Evolutionary conservation across 306 rosid species (phyloP).

Genomic region (Ormosia semicastrata): DNA sequence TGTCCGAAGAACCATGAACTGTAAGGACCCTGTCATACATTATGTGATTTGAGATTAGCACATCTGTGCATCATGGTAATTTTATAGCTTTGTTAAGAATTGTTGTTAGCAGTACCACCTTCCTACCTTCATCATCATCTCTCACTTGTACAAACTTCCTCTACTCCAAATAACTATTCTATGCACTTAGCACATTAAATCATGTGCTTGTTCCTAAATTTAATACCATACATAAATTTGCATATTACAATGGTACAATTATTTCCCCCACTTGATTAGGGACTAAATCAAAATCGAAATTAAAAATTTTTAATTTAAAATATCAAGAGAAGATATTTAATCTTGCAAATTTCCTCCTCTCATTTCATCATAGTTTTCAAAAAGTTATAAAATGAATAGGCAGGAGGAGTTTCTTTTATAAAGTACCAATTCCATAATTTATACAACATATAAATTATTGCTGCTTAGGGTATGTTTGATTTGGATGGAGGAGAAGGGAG

Average conservation of each 20-base stretch:
- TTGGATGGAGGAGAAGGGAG: not conserved
- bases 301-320: not conserved
- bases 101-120: not conserved
- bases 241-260: not conserved
- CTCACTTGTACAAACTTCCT: not conserved
- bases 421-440: not conserved
- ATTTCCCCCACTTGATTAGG: not conserved
- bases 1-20: conserved; percentile 75
- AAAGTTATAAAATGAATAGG: not conserved
- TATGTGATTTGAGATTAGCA: conserved; percentile 18
- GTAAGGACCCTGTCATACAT: conserved; percentile 64
- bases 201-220: not conserved
- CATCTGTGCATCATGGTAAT: not conserved
- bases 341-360: not conserved
- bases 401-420: not conserved
- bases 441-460: not conserved
- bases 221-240: not conserved
- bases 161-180: not conserved
- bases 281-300: not conserved
- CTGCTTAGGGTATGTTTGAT: not conserved
- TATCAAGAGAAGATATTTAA: not conserved
- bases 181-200: not conserved
- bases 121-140: not conserved
- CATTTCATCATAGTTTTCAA: not conserved
- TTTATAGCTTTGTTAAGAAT: not conserved